Conservation (phyloP, 2,329 filamentous ascomycete species). For the Ascochyta fabae region DNA sequence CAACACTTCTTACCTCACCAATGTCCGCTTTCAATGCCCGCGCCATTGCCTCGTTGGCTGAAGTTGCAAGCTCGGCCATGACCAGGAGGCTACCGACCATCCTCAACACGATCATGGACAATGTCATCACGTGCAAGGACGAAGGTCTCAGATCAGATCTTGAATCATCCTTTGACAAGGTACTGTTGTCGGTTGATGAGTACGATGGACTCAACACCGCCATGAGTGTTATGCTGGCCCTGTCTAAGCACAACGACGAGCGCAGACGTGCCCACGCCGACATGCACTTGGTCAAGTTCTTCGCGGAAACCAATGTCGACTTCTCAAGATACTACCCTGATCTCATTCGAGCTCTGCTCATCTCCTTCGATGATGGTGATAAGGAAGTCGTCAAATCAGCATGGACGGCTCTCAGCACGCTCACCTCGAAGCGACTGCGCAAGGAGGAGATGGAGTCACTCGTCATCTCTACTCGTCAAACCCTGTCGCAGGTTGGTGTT, state of each 20-base stretch:
- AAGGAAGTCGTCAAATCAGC: slow-evolving; percentile 83
- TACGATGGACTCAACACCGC: slow-evolving; percentile 93
- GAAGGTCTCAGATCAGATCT: slow-evolving; percentile 77
- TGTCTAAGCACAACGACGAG: slow-evolving; percentile 94
- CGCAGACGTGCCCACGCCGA: slow-evolving; percentile 79
- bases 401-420: slow-evolving; percentile 83
- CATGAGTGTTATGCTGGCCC: slow-evolving; percentile 88
- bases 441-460: slow-evolving; percentile 99
- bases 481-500: slow-evolving; percentile 86
- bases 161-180: slow-evolving; percentile 81
- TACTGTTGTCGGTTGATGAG: slow-evolving; percentile 92
- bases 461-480: slow-evolving; percentile 83
- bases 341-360: slow-evolving; percentile 85
- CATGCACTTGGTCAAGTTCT: slow-evolving; percentile 84
- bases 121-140: slow-evolving; percentile 79
- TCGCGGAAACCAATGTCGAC: slow-evolving; percentile 78
- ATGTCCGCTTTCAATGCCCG: slow-evolving; percentile 95
- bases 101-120: slow-evolving; percentile 93
- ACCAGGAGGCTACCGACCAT: slow-evolving; percentile 87
- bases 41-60: slow-evolving; percentile 88
- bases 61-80: slow-evolving; percentile 90
- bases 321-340: slow-evolving; percentile 97
- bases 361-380: slow-evolving; percentile 90
- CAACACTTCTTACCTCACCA: slow-evolving; percentile 86
- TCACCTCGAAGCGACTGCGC: slow-evolving; percentile 80